Conservation (phyloP, 2,329 filamentous ascomycete genomes). For the Parafenestella ontariensis region DNA sequence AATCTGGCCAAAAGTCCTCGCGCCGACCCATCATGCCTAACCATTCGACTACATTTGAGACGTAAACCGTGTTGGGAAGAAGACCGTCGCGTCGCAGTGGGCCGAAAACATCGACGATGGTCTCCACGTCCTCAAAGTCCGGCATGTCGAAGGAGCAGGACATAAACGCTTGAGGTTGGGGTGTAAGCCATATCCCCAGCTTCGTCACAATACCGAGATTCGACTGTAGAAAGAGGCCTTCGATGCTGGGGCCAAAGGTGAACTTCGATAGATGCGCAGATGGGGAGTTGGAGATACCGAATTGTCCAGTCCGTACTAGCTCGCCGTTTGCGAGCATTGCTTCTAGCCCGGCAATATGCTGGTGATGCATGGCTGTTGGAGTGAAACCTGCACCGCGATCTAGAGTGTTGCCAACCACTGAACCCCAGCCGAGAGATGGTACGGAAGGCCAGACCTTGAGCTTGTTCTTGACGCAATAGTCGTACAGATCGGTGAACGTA, state of each 20-base stretch:
- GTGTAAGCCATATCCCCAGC: constrained; percentile 42
- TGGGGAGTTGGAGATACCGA: constrained; percentile 51
- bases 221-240: constrained; percentile 59
- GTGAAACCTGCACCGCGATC: constrained; percentile 54
- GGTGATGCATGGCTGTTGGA: constrained; percentile 46
- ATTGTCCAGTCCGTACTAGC: constrained; percentile 47
- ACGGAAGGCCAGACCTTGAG: constrained; percentile 44
- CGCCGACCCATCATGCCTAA: constrained; percentile 53
- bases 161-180: constrained; percentile 55
- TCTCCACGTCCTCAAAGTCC: constrained; percentile 55
- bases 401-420: constrained; percentile 47
- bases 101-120: constrained; percentile 55
- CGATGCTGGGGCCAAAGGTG: constrained; percentile 49
- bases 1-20: constrained; percentile 54
- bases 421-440: constrained; percentile 45
- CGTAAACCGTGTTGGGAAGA: constrained; percentile 54
- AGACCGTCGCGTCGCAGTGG: constrained; percentile 54
- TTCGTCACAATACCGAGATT: constrained; percentile 61
- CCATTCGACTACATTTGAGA: constrained; percentile 57
- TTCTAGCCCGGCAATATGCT: constrained; percentile 49
- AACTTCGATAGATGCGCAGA: constrained; percentile 49
- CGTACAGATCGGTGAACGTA: constrained; percentile 39
- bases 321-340: constrained; percentile 46
- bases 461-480: constrained; percentile 40
- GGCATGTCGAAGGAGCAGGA: constrained; percentile 57